Percentiles rank a stretch among this genome's conserved stretches.
phyloP scores from a whole-genome alignment of 2,329 filamentous ascomycete genomes.

The Plenodomus biglobosus region DNA sequence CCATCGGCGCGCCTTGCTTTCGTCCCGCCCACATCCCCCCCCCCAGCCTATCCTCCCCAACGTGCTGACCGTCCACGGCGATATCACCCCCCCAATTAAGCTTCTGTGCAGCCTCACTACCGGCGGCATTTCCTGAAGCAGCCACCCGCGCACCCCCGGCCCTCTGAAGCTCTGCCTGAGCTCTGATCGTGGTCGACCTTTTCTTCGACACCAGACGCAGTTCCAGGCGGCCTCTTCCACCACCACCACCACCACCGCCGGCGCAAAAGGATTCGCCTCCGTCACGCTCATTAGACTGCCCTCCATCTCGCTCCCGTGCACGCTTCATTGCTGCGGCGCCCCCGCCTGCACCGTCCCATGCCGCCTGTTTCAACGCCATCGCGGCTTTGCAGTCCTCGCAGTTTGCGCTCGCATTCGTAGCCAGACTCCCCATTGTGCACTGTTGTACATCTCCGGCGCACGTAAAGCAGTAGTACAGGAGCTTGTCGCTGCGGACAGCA shows the following conservation, averaged over 20 bases:
- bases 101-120: not conserved
- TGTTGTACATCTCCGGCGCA: conserved; percentile 3
- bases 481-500: not conserved
- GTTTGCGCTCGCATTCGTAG: conserved; percentile 13
- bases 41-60: not conserved
- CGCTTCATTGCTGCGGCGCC: conserved; percentile 10
- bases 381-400: conserved; percentile 17
- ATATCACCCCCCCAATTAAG: not conserved
- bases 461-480: not conserved
- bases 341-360: conserved; percentile 24
- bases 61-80: not conserved
- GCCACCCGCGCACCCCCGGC: not conserved
- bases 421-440: not conserved
- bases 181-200: conserved; percentile 23
- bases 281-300: conserved; percentile 16
- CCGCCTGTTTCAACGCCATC: conserved; percentile 18
- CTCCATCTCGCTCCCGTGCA: conserved; percentile 7
- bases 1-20: not conserved
- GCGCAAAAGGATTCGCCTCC: conserved; percentile 12
- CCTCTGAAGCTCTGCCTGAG: conserved; percentile 18
- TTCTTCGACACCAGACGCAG: conserved; percentile 20
- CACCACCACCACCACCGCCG: conserved; percentile 12
- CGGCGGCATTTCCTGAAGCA: not conserved
- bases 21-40: not conserved
- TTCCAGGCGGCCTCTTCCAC: conserved; percentile 8